Evolutionary conservation across 495 filamentous ascomycete genomes (phyloP).

Genomic region (Penicillium ucsense): DNA sequence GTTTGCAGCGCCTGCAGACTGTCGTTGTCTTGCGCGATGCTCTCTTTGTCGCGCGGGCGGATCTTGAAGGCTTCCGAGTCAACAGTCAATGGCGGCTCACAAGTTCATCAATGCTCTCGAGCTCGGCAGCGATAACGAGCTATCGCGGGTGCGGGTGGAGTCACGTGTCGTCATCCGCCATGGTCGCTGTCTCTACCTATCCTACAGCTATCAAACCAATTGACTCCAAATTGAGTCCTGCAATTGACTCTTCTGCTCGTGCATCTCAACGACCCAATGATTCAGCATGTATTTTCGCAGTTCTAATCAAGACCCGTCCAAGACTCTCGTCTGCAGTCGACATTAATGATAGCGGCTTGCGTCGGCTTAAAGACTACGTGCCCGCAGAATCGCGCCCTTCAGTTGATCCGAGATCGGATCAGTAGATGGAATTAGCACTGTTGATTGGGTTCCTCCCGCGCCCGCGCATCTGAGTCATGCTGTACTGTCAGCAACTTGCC

Average conservation of each 20-base stretch:
- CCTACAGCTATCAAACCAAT: neutral
- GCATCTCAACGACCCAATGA: too few relatives aligned
- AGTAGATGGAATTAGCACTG: neutral
- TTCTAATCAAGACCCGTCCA: too few relatives aligned
- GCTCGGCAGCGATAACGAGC: constrained; percentile 6
- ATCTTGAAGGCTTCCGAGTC: too few relatives aligned
- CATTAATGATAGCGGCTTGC: constrained; percentile 1
- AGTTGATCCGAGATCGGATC: constrained; percentile 16
- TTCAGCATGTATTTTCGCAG: too few relatives aligned
- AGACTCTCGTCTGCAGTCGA: neutral
- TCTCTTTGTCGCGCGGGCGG: too few relatives aligned
- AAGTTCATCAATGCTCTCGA: neutral
- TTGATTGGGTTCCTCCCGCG: constrained; percentile 8
- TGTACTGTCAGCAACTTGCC: neutral
- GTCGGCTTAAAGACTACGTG: neutral
- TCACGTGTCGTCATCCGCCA: constrained; percentile 5
- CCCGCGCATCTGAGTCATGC: constrained; percentile 2
- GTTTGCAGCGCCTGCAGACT: too few relatives aligned
- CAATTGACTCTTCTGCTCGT: too few relatives aligned
- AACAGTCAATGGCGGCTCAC: neutral
- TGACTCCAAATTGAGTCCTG: neutral
- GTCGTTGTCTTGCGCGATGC: too few relatives aligned
- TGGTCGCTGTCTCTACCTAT: neutral
- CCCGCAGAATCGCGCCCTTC: neutral
- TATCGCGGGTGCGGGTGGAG: constrained; percentile 6